Evolutionary conservation across 177 flowering plant genomes (phyloP), one percentile per base, ranked within the genome.

Genomic region (Tripterygium wilfordii): DNA sequence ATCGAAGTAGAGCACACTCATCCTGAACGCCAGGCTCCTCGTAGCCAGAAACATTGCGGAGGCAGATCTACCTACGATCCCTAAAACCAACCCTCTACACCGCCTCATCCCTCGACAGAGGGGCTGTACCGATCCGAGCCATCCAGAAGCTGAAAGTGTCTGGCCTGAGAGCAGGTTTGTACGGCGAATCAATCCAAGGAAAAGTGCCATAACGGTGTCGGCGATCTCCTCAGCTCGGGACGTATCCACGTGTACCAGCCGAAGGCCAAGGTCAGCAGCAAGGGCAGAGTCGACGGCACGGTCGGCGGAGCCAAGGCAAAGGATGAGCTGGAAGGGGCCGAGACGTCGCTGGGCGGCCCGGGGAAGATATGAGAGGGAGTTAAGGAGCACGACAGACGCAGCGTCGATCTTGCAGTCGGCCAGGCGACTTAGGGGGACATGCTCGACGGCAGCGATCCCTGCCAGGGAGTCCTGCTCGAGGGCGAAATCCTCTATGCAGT

Each of bases 271-370:
- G 53, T 92, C 96, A 8, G 84, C 64, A 10, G 96, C 98, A 43
- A 92, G 76, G 3, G 96, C 73, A 5, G 96, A 77, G 60, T 92
- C 98, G 33, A 84, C 88, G 36, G 87, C 54, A 12, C 84, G 82
- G 69, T 92, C 96, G 33, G 91, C 41, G 27, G 98, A 92, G 58
- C 96, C 94, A 42, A 88, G 91, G 60, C 96, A 91, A 45, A 91
- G 83, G 45, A 91, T 44, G 57, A 88, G 79, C 69, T 85, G 95
- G 73, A 76, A 77, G 18, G 96, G 82, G 29, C 79, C 88, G 59
- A 91, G 90, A 2, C 95, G 90, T 50, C 96, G 87, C 58, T 92
- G 96, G 30, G 96, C 96, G 36, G 98, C 98, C 28, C 98, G 96
- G 0, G 98, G 98, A 41, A 92, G 91, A 75, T 72, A 86, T 0